Conservation (phyloP, 2,329 filamentous ascomycete species). For the Ascochyta pisi region DNA sequence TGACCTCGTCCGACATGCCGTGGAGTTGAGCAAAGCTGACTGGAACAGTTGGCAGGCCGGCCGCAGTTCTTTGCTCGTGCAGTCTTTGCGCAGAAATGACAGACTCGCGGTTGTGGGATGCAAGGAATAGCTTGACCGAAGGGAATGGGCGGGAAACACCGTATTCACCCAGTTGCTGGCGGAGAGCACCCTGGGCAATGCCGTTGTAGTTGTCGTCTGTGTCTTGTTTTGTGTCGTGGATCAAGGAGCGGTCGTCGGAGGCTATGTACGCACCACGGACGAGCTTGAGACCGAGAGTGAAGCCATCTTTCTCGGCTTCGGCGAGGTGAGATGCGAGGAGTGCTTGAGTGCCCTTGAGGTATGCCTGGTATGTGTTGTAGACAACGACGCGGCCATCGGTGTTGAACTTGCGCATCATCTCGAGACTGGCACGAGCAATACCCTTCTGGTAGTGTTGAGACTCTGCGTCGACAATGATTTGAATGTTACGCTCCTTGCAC, state of each 20-base stretch:
- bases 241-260: conserved; percentile 58
- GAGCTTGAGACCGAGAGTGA: conserved; percentile 63
- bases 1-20: conserved; percentile 95
- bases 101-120: conserved; percentile 80
- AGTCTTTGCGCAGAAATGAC: conserved; percentile 63
- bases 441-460: conserved; percentile 55
- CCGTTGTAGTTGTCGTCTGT: conserved; percentile 71
- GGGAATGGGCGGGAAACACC: conserved; percentile 43
- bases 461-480: conserved; percentile 58
- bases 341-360: conserved; percentile 58
- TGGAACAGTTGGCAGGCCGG: conserved; percentile 55
- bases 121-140: conserved; percentile 70
- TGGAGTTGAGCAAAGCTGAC: conserved; percentile 81
- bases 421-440: conserved; percentile 63
- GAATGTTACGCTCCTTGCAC: conserved; percentile 51
- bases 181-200: conserved; percentile 62
- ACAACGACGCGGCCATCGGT: conserved; percentile 61
- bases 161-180: conserved; percentile 36
- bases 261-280: conserved; percentile 65
- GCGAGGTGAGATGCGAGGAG: conserved; percentile 56
- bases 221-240: conserved; percentile 62
- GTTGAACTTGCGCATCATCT: conserved; percentile 61
- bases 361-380: conserved; percentile 70
- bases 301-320: conserved; percentile 55
- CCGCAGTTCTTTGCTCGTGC: conserved; percentile 48